A percentile compares a stretch with the other conserved stretches of the same genome.
Conservation (phyloP, 352 stramenopile species). For the Nothophytophthora sp. region DNA sequence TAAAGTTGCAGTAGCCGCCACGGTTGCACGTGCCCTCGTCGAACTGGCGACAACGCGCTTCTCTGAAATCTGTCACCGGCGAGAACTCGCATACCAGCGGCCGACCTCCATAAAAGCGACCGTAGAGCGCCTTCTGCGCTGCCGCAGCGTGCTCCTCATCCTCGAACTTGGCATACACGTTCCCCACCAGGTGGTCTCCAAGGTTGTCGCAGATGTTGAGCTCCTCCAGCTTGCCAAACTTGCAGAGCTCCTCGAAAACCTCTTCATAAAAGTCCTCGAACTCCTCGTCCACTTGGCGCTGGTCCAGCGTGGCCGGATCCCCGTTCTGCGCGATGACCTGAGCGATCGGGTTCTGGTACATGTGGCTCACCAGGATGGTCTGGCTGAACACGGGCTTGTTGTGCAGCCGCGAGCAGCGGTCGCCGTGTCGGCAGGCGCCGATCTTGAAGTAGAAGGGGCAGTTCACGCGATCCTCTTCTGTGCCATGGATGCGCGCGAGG, state of each 20-base stretch:
- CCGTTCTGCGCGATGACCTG: slow-evolving; percentile 90
- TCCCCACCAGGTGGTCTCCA: slow-evolving; percentile 99
- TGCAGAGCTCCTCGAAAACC: slow-evolving; percentile 98
- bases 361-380: slow-evolving; percentile 98
- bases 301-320: slow-evolving; percentile 80
- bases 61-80: slow-evolving; percentile 98
- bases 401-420: slow-evolving; percentile 98
- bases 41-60: slow-evolving; percentile 98
- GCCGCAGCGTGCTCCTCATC: slow-evolving; percentile 98
- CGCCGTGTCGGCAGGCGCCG: slow-evolving; percentile 98
- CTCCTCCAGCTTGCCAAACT: slow-evolving; percentile 98
- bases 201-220: slow-evolving; percentile 99
- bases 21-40: slow-evolving; percentile 97
- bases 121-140: slow-evolving; percentile 96
- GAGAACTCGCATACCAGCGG: slow-evolving; percentile 98
- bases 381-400: slow-evolving; percentile 99
- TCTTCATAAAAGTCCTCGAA: slow-evolving; percentile 98
- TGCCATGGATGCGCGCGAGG: slow-evolving; percentile 97
- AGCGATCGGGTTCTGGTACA: slow-evolving; percentile 97
- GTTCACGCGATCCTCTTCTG: slow-evolving; percentile 98
- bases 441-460: slow-evolving; percentile 99
- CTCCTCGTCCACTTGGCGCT: slow-evolving; percentile 94
- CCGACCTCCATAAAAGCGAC: slow-evolving; percentile 97
- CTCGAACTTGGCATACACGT: slow-evolving; percentile 99
- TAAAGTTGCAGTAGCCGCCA: slow-evolving; percentile 99